Base-by-base conservation (phyloP, 148 eudicot species). In the Rhododendron williamsianum region DNA sequence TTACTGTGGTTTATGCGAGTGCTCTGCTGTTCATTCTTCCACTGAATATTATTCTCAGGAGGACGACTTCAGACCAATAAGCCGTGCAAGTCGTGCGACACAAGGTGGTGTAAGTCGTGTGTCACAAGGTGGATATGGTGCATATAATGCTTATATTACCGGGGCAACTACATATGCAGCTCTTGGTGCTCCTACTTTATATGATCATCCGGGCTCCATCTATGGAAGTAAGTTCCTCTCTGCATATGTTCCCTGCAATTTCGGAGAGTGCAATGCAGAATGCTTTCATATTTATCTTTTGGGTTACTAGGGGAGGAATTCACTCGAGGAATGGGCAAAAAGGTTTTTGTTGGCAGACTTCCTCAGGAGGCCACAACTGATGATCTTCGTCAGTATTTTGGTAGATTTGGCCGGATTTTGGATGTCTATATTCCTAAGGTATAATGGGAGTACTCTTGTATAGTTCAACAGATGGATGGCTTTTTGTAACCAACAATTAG, bases 391-490 rank as follows among this genome's bases (percentile, higher is more conserved):
- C 93, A 88, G 43, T 93, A 97, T 87, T 97, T 97, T 87, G 95
- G 95, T 81, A 94, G 98, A 93, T 97, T 94, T 91, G 99, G 99
- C 63, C 98, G 94, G 74, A 93, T 97, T 81, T 74, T 91, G 83
- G 99, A 97, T 89, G 98, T 89, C 69, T 97, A 97, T 87, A 91
- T 97, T 72, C 99, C 99, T 8, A 97, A 97, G 94, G 99, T 97
- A 88, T 87, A 21, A 41, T 76, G 72, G 41, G 85, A 30, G 36
- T 94, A 98, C 21, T 54, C 19, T 54, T 79, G 30, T 60, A 23
- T 82, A 25, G 60, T 54, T 7, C 54, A 83, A 60, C 2, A 4
- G 12, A 51, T 52, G 84, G 38, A 67, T 85, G 25, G 4, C 9
- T 30, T 23, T 81, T 52, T 23, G 25, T 65, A n/a, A 25, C 12